Base-by-base conservation (phyloP, 2,329 filamentous ascomycete genomes). In the Beauveria varroae region DNA sequence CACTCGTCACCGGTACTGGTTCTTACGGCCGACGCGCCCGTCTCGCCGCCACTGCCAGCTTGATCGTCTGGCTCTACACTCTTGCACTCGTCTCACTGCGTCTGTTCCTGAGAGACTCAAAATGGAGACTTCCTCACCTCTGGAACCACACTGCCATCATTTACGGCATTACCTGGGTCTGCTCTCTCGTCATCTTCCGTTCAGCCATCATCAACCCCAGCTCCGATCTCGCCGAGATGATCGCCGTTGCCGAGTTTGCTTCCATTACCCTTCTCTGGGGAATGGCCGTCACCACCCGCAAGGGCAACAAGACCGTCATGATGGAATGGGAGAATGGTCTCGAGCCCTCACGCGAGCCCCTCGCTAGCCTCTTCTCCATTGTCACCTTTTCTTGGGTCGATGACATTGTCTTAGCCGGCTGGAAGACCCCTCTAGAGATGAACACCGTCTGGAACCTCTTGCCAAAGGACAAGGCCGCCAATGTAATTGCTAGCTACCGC, bases 131-230 rank as follows among this genome's bases (percentile, higher is more conserved):
- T 16, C 87, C 89, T 9, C 81, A 83, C 62, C 78, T 98, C 9
- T 99, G 95, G 95, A 93, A 93, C 71, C 95, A 99, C 74, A 98
- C 95, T 0, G 89, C 91, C 22, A 76, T 82, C 64, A 85, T 99
- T 59, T 99, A 99, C 74, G 82, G 84, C 60, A 78, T 86, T 59
- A 88, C 93, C 72, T 99, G 93, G 91, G 69, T 95, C 5, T 87
- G 93, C 69, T 81, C 82, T 9, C 65, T 93, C 26, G 78, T 91
- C 66, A 75, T 93, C 6, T 95, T 98, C 78, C 91, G 95, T 62
- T 96, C 93, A 3, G 87, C 85, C 57, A 76, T 98, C 62, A 86
- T 98, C 64, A 88, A 95, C 72, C 88, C 91, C 0, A 80, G 78
- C 55, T 90, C 89, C 8, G 75, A 72, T 58, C 73, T 86, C 44